Evolutionary conservation across 2,329 filamentous ascomycete genomes (phyloP).

Genomic region (Lomentospora prolificans): DNA sequence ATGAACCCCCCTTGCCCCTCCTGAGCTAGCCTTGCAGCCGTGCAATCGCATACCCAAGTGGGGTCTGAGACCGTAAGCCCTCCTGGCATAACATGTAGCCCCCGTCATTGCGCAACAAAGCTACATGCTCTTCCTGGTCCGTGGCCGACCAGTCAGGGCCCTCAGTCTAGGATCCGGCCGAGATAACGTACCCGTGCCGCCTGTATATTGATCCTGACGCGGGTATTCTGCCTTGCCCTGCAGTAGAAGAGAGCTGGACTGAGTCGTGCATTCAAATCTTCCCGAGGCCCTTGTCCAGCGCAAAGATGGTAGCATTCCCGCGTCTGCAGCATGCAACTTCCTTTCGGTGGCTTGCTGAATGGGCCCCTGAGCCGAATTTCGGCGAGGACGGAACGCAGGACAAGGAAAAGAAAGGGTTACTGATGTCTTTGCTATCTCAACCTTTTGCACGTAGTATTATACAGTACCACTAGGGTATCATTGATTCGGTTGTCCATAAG

Average conservation of each 20-base stretch:
- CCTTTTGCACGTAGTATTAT: background rate
- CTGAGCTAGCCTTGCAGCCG: background rate
- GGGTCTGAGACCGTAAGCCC: background rate
- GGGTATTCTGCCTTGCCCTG: background rate
- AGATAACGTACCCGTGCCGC: background rate
- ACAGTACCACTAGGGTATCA: background rate
- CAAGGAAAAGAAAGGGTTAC: too few species aligned
- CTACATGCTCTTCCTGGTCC: background rate
- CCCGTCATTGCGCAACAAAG: background rate
- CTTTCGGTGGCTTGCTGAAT: slow-evolving; percentile 5
- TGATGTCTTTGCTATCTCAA: background rate
- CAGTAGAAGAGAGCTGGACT: background rate
- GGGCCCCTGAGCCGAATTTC: background rate
- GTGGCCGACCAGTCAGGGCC: background rate
- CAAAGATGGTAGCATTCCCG: background rate
- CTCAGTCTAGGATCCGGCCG: background rate
- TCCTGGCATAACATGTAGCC: too few species aligned
- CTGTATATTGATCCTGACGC: background rate
- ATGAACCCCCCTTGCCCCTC: background rate
- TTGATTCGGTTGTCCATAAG: background rate
- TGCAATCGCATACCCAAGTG: background rate
- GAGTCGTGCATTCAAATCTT: background rate
- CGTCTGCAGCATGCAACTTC: background rate
- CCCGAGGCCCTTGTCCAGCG: background rate
- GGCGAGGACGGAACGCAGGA: too few species aligned